Evolutionary conservation across 2,329 filamentous ascomycete species (phyloP), one percentile per base, ranked within the genome.

Genomic region (Torrubiellomyces zombiae): DNA sequence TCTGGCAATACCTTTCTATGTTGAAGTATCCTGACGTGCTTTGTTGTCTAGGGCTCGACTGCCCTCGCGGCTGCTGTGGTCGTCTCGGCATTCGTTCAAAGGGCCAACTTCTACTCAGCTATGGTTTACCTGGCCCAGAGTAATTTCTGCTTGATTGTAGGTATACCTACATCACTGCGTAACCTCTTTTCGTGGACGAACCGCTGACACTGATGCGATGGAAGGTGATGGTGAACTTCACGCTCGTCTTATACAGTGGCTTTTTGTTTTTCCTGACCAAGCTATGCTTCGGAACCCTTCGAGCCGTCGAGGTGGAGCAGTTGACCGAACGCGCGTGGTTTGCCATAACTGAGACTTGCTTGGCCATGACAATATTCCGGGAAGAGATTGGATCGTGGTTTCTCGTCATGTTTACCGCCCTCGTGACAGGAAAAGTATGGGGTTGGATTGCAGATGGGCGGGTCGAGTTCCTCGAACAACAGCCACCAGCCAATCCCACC

Each of bases 291-390:
- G 89, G 89, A 32, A 75, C 72, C 11, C 68, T 98, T 13, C 82
- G 91, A 37, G 77, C 83, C 14, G 81, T 92, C 57, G 89, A 98
- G 58, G 79, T 89, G 41, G 91, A 98, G 51, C 86, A 95, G 48
- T 68, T 98, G 9, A 94, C 92, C 46, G 89, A 98, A 51, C 86
- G 86, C 51, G 85, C 80, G 24, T 98, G 91, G 91, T 94, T 94
- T 45, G 86, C 89, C 19, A 80, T 95, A 20, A 93, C 86, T 23
- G 89, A 98, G 56, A 98, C 89, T 35, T 81, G 85, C 44, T 62
- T 98, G 35, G 89, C 89, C 16, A 95, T 98, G 86, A 94, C 89
- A 16, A 93, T 93, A 36, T 95, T 98, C 51, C 67, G 89, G 21
- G 89, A 94, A 34, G 85, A 95, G 47, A 73, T 98, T 11, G 86